Evolutionary conservation across 2,329 filamentous ascomycete species (phyloP), one percentile per base, ranked within the genome.

Genomic region (Canariomyces notabilis): DNA sequence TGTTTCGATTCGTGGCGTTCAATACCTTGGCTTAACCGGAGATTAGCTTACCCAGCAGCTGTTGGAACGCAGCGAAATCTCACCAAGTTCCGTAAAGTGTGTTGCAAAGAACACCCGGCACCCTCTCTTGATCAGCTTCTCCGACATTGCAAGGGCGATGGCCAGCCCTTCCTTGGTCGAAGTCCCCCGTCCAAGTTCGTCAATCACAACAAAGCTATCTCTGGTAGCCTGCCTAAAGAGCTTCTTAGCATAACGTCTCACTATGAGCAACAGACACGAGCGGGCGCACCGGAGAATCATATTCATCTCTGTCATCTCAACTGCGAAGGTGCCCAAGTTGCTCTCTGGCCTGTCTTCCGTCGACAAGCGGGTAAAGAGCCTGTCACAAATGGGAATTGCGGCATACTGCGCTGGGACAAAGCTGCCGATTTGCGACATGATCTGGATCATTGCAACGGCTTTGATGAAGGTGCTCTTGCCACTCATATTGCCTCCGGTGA

Each of bases 401-500:
- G 89, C 93, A 59, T 88, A 93, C 22, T 83, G 74, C 0, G 89
- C 91, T 0, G 93, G 93, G 1, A 97, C 85, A 62, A 94, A 97
- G 57, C 82, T 87, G 3, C 90, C 91, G 42, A 96, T 82, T 59
- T 98, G 93, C 1, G 89, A 89, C 89, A 98, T 96, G 48, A 98
- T 82, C 36, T 86, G 81, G 60, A 94, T 80, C 23, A 98, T 70
- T 0, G 91, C 87, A 19, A 95, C 74, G 2, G 86, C 84, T 40
- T 89, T 82, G 52, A 97, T 95, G 60, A 96, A 97, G 0, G 90
- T 98, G 53, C 87, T 95, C 64, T 97, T 98, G 1, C 90, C 93
- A 57, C 89, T 95, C 93, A 98, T 98, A 58, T 98, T 98, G 63
- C 88, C 94, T 3, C 93, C 91, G 0, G 91, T 97, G 52, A 98